Conservation (phyloP, 768 basidiomycete species). For the Kwoniella sp. region DNA sequence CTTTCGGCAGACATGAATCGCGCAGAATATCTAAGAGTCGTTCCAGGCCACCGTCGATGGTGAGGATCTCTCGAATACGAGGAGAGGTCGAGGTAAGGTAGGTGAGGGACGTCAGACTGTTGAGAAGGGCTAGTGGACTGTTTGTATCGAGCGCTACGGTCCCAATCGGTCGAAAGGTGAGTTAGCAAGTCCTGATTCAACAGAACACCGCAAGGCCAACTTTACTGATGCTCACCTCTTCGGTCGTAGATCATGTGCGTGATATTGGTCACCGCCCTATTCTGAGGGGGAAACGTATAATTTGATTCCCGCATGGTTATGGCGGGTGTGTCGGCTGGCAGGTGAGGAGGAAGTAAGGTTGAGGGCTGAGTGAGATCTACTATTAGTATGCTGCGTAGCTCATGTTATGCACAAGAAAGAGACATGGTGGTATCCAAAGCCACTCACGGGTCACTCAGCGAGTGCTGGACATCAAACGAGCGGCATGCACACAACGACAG, state of each 20-base stretch:
- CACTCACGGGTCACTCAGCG: neutral
- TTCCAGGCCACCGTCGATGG: constrained; percentile 95
- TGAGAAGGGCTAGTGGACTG: constrained; percentile 66
- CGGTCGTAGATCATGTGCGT: constrained; percentile 93
- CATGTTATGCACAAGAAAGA: neutral
- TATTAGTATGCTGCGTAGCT: neutral
- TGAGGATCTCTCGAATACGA: constrained; percentile 96
- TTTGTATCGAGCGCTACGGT: constrained; percentile 57
- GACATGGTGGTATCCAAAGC: neutral
- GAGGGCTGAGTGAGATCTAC: neutral
- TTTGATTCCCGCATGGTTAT: constrained; percentile 84
- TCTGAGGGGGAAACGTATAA: constrained; percentile 91
- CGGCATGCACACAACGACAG: neutral
- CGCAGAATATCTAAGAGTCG: constrained; percentile 88
- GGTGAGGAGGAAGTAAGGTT: neutral
- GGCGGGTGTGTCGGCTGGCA: neutral
- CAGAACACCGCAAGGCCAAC: neutral
- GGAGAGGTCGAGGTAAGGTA: constrained; percentile 97
- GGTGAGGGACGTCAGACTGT: constrained; percentile 91
- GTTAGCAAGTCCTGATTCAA: neutral
- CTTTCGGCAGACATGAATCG: constrained; percentile 59
- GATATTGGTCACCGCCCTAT: constrained; percentile 92
- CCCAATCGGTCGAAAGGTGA: neutral
- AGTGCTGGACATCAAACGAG: neutral
- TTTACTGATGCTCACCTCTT: constrained; percentile 73